These are phyloP conservation scores for Ophiognomonia clavigignenti-juglandacearum DNA, from an alignment of 2,329 filamentous ascomycete species.

Conservation along the genomic window DNA sequence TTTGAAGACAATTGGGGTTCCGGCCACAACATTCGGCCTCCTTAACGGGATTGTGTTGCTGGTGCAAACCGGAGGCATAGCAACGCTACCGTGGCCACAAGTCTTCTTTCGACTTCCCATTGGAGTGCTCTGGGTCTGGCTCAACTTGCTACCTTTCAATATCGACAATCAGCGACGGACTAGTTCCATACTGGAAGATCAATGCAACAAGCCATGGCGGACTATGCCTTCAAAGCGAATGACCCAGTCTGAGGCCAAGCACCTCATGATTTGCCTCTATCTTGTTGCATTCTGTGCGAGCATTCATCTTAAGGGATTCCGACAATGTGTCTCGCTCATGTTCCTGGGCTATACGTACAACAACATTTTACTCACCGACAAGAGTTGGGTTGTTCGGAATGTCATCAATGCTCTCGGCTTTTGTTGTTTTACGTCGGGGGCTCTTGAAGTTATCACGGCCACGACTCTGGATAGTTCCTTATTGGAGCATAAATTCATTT, in stretches of 20 bases:
- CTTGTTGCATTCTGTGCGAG: background rate
- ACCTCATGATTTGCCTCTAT: no score
- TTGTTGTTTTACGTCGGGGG: no score
- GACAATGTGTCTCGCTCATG: constrained; percentile 17
- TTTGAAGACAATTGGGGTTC: constrained; percentile 21
- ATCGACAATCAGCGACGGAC: constrained; percentile 25
- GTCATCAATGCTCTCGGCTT: constrained; percentile 26
- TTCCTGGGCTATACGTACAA: constrained; percentile 26
- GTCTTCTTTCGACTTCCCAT: constrained; percentile 10
- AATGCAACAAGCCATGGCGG: constrained; percentile 28
- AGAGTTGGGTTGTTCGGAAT: constrained; percentile 23
- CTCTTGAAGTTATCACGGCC: no score
- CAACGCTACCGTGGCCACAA: background rate
- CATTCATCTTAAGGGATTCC: constrained; percentile 17
- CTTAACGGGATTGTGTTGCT: background rate
- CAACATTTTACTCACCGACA: constrained; percentile 24
- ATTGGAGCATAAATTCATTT: no score
- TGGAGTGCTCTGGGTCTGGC: constrained; percentile 23
- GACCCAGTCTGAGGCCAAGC: constrained; percentile 2
- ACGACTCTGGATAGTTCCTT: no score
- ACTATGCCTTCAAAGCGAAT: constrained; percentile 22
- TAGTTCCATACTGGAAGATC: constrained; percentile 24
- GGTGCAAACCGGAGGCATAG: no score
- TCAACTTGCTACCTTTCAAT: constrained; percentile 24
- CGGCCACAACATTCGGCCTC: constrained; percentile 16